Conservation (phyloP, 1,284 basidiomycete genomes). For the Pseudozyma hubeiensis region DNA sequence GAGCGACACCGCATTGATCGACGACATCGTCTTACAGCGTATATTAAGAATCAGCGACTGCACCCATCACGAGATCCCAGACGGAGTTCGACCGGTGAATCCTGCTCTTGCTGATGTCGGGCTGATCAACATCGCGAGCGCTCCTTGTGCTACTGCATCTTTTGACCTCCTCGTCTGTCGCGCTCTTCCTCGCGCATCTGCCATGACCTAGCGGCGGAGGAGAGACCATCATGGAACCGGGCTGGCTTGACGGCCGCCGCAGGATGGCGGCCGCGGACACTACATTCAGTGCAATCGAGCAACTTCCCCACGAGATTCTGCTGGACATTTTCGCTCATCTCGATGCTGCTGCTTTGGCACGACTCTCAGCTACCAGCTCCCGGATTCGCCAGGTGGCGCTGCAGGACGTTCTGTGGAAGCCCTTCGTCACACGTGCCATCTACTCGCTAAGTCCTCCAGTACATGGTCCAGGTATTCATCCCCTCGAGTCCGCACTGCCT, state of each 20-base stretch:
- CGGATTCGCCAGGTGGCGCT: slow-evolving; percentile 24
- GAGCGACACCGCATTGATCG: too few species aligned
- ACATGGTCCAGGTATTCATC: slow-evolving; percentile 17
- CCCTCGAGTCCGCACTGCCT: slow-evolving; percentile 27
- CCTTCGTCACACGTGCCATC: slow-evolving; percentile 25
- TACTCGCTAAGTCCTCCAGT: slow-evolving; percentile 30
- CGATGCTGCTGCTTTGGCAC: slow-evolving; percentile 20
- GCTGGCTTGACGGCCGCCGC: slow-evolving; percentile 2
- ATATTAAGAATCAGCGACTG: too few species aligned
- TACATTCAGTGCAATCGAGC: slow-evolving; percentile 17
- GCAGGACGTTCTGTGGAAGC: slow-evolving; percentile 40
- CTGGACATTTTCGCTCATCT: slow-evolving; percentile 36
- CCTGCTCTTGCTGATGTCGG: too few species aligned
- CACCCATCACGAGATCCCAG: too few species aligned
- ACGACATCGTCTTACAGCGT: too few species aligned
- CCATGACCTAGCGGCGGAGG: too few species aligned
- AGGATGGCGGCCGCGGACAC: not conserved
- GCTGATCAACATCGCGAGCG: too few species aligned
- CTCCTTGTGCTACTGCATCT: too few species aligned
- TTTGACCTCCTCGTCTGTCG: too few species aligned
- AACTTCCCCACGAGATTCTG: slow-evolving; percentile 35
- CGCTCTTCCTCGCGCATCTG: too few species aligned
- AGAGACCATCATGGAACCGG: slow-evolving; percentile 6
- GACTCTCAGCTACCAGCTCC: slow-evolving; percentile 18
- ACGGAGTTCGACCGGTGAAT: too few species aligned